Evolutionary conservation across 441 rosid genomes (phyloP).

Genomic region (Euphorbia celastroides): DNA sequence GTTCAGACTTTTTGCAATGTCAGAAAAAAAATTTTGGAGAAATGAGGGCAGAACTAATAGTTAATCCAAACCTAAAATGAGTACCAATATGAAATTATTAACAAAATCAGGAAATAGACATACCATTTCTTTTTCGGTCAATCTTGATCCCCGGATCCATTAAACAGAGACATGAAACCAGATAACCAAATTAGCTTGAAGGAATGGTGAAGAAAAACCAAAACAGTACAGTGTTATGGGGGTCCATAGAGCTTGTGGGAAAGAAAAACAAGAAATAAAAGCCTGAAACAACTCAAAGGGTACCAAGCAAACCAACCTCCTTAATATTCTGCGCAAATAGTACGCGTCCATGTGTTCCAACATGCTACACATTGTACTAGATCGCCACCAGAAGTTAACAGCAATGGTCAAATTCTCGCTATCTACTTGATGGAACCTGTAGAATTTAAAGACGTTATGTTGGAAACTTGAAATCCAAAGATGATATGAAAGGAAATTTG

Average conservation of each 20-base stretch:
- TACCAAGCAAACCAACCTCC: conserved; percentile 40
- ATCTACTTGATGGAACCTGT: conserved; percentile 89
- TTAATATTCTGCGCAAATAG: conserved; percentile 70
- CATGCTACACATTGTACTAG: conserved; percentile 56
- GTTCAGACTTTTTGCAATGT: not conserved
- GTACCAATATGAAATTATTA: conserved; percentile 16
- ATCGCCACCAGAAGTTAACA: conserved; percentile 92
- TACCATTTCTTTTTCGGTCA: conserved; percentile 88
- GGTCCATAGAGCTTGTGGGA: conserved; percentile 13
- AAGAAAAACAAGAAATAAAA: not conserved
- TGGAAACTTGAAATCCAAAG: not conserved
- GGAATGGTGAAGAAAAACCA: conserved; percentile 8
- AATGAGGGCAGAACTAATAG: not conserved
- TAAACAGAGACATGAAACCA: conserved; percentile 18
- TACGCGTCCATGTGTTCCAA: conserved; percentile 87
- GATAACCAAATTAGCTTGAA: conserved; percentile 28
- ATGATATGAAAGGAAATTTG: not conserved
- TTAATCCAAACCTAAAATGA: not conserved
- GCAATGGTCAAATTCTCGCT: conserved; percentile 76
- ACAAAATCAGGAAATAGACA: conserved; percentile 24
- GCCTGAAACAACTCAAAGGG: not conserved
- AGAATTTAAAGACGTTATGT: conserved; percentile 22
- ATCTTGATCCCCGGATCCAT: conserved; percentile 35
- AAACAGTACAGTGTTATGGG: conserved; percentile 7
- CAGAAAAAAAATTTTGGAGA: not conserved